Percentiles rank a stretch among this genome's conserved stretches.
These are phyloP conservation scores for Wickerhamiella azymoides DNA, from an alignment of 805 yeast genomes.

Conservation along the genomic window DNA sequence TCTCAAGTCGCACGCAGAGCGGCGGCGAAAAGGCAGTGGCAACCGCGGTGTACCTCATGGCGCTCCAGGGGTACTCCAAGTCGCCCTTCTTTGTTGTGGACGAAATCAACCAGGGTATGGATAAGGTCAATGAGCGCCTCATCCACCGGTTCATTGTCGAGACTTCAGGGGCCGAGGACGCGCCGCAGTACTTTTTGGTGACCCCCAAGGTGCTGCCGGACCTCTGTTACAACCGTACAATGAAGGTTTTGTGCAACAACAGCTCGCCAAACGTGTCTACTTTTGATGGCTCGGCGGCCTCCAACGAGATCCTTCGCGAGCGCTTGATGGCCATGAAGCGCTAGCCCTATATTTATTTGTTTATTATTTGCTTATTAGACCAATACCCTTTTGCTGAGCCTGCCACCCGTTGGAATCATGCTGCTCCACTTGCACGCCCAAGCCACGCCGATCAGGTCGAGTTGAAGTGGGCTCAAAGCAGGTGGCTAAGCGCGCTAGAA, in stretches of 20 bases:
- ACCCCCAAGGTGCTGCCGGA: conserved; percentile 83
- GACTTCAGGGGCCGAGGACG: conserved; percentile 51
- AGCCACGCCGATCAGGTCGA: no score
- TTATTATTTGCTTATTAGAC: no score
- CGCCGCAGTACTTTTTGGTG: conserved; percentile 77
- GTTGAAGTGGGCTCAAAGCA: no score
- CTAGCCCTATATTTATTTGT: no score
- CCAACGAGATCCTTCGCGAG: background rate
- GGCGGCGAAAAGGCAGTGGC: conserved; percentile 98
- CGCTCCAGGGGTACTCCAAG: conserved; percentile 73
- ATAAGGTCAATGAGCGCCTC: conserved; percentile 74
- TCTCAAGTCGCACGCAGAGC: conserved; percentile 82
- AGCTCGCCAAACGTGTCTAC: background rate
- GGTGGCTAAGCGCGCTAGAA: no score
- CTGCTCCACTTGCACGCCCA: no score
- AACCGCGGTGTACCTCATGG: conserved; percentile 77
- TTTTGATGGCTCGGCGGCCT: background rate
- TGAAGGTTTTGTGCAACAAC: conserved; percentile 43
- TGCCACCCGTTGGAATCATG: no score
- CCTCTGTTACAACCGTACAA: conserved; percentile 58
- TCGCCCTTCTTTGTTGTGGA: conserved; percentile 94
- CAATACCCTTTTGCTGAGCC: no score
- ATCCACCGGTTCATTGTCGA: conserved; percentile 78
- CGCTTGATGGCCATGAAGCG: no score
- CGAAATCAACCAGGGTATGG: conserved; percentile 99